A percentile compares a stretch with the other conserved stretches of the same genome.
Evolutionary conservation across 148 eudicot genomes (phyloP).

Genomic region (Silene uniflora): DNA sequence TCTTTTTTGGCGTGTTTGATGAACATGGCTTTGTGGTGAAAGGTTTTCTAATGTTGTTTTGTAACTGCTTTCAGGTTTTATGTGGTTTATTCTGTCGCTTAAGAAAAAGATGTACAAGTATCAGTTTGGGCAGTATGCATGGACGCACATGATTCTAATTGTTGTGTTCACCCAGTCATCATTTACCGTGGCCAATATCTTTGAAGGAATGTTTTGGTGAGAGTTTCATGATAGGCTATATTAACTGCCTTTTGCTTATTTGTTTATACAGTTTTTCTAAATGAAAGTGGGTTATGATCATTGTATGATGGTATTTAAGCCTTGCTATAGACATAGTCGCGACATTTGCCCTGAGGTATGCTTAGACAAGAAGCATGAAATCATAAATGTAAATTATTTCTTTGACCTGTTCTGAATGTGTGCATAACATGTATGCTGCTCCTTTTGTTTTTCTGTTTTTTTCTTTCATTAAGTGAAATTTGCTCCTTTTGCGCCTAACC

Average conservation of each 20-base stretch:
- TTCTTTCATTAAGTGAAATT: not conserved
- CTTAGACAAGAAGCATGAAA: not conserved
- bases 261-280: not conserved
- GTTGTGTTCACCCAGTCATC: constrained; percentile 94
- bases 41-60: constrained; percentile 22
- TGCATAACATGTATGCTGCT: not conserved
- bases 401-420: not conserved
- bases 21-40: constrained; percentile 8
- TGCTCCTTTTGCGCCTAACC: not conserved
- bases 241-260: not conserved
- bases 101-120: constrained; percentile 99
- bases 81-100: constrained; percentile 94
- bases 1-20: not conserved
- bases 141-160: constrained; percentile 99
- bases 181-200: constrained; percentile 91
- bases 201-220: constrained; percentile 98
- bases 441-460: too few relatives aligned
- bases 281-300: not conserved
- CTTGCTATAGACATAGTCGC: not conserved
- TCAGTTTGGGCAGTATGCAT: constrained; percentile 96
- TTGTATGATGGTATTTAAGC: not conserved
- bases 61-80: constrained; percentile 51
- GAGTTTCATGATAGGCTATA: not conserved
- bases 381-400: not conserved
- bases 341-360: not conserved